Base-by-base conservation (phyloP, 805 yeast genomes). In the Yarrowia sp. region DNA sequence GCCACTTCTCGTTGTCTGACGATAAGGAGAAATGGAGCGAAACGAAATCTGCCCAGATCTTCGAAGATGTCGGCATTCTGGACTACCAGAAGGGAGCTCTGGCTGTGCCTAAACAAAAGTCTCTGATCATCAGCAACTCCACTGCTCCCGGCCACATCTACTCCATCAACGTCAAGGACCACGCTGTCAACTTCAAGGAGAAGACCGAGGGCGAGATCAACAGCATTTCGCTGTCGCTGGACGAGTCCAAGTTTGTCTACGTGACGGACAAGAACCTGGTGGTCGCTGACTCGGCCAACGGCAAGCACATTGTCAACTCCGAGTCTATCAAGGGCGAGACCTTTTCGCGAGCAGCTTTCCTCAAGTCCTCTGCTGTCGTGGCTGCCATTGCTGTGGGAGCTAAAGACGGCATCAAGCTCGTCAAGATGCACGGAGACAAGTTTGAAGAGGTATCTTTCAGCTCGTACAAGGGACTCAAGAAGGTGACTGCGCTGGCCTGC, bases 51-150 rank as follows among this genome's bases (percentile, higher is more conserved):
- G 89, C 38, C 84, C 86, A 58, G 92, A 89, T 77, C 79, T 85
- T 72, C 77, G 79, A 87, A 69, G 78, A 86, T 10, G 81, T 73
- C 65, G 83, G 82, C 64, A 75, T 79, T 0, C 85, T 84, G 12
- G 89, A 85, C 55, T 90, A 89, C 79, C 76, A 77, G 64, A 91
- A 90, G 75, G 77, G 85, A 22, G 84, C 91, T 3, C 79, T 81
- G 40, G 76, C 90, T 32, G 80, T 92, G 0, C 78, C 80, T 22
- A 88, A 88, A 74, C 87, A 86, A n/a, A 75, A 85, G 2, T 79
- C 85, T 10, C 91, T 91, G 8, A 90, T 89, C 2, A 80, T 90
- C 69, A 87, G 91, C 69, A 87, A 93, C 35, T 87, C 94, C 1
- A 81, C 83, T 26, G 79, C 82, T 8, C 94, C 95, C 0, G 86